These are phyloP conservation scores for Crepidotus variabilis DNA, from an alignment of 768 basidiomycete species.

Conservation along the genomic window DNA sequence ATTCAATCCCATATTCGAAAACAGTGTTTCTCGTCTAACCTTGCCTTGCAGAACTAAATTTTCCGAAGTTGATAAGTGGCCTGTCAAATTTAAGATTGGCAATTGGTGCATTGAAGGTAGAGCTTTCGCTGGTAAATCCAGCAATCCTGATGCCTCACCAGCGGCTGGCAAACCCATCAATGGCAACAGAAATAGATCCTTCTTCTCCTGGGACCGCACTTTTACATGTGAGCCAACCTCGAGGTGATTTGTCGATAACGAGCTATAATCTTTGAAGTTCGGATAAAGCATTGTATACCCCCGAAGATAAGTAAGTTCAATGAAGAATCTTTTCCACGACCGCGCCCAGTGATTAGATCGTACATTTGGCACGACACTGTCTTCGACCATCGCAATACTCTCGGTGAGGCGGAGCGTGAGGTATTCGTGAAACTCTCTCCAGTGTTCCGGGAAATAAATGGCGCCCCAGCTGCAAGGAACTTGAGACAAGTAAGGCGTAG, in stretches of 20 bases:
- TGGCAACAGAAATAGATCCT: constrained; percentile 63
- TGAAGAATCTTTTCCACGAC: constrained; percentile 90
- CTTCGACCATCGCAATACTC: constrained; percentile 31
- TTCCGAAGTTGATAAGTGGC: constrained; percentile 36
- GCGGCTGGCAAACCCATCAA: constrained; percentile 49
- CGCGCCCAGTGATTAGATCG: constrained; percentile 79
- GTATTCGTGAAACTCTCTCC: constrained; percentile 84
- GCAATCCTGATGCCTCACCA: constrained; percentile 27
- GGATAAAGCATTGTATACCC: constrained; percentile 91
- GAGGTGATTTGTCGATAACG: constrained; percentile 87
- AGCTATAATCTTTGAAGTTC: constrained; percentile 67
- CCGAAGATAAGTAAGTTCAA: constrained; percentile 77
- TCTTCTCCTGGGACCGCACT: constrained; percentile 53
- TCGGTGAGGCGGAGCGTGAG: constrained; percentile 70
- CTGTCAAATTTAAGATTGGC: constrained; percentile 70
- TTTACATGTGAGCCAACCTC: constrained; percentile 82
- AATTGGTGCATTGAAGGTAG: constrained; percentile 52
- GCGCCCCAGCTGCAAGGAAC: constrained; percentile 93
- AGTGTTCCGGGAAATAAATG: constrained; percentile 84
- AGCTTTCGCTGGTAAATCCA: constrained; percentile 53
- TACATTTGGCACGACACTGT: constrained; percentile 62
- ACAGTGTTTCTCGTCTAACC: constrained; percentile 25
- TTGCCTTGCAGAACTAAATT: constrained; percentile 28
- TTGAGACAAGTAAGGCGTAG: constrained; percentile 78
- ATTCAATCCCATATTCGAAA: constrained; percentile 4